Evolutionary conservation across 2,329 filamentous ascomycete genomes (phyloP).

Genomic region (Helotiales sp.): DNA sequence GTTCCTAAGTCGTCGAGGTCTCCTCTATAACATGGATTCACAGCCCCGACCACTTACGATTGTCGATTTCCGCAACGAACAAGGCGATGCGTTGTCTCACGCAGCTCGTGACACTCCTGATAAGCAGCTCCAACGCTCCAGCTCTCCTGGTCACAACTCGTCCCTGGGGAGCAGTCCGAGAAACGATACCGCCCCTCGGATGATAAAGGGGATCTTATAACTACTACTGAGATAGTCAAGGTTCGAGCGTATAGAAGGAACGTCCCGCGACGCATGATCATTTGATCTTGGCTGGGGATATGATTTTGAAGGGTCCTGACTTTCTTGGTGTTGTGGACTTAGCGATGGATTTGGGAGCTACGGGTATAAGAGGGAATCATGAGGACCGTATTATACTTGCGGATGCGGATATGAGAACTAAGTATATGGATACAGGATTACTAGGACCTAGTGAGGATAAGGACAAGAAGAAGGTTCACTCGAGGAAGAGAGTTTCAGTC

Average conservation of each 20-base stretch:
- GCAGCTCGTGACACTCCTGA: background rate
- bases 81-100: background rate
- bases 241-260: too few relatives aligned
- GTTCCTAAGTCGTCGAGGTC: background rate
- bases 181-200: too few relatives aligned
- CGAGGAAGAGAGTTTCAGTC: constrained; percentile 37
- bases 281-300: constrained; percentile 76
- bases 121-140: too few relatives aligned
- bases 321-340: constrained; percentile 77
- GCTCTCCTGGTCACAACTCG: too few relatives aligned
- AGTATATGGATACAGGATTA: constrained; percentile 40
- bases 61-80: background rate
- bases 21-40: background rate
- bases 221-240: too few relatives aligned
- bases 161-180: too few relatives aligned
- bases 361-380: constrained; percentile 88
- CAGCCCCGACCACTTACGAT: background rate
- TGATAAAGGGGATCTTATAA: too few relatives aligned
- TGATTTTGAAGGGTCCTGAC: constrained; percentile 87
- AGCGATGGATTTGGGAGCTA: constrained; percentile 74
- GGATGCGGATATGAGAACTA: constrained; percentile 50
- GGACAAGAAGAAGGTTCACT: constrained; percentile 32
- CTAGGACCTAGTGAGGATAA: constrained; percentile 39
- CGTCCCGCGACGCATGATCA: constrained; percentile 73
- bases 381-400: constrained; percentile 84